phyloP scores from a whole-genome alignment of 2,329 filamentous ascomycete species.

The Neocatenulostroma microsporum region DNA sequence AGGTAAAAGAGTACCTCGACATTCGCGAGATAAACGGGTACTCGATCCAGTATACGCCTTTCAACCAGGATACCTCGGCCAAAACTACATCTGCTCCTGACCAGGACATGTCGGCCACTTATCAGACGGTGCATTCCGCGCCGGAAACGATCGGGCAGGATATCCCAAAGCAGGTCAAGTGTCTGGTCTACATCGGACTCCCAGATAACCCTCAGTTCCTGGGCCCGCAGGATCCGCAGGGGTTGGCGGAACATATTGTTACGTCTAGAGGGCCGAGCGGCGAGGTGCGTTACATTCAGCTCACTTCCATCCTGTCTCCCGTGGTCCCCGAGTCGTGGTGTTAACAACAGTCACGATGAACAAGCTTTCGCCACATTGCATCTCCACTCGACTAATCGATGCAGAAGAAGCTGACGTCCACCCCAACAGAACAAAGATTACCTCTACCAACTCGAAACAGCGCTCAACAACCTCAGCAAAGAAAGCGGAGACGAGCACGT shows the following conservation, averaged over 20 bases:
- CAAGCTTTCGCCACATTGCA: too few relatives aligned
- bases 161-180: constrained; percentile 37
- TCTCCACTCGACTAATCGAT: too few relatives aligned
- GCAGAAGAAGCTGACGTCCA: too few relatives aligned
- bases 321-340: too few relatives aligned
- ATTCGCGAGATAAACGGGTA: constrained; percentile 98
- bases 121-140: constrained; percentile 9
- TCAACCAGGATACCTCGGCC: too few relatives aligned
- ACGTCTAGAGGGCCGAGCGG: constrained; percentile 74
- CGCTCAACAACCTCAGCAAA: constrained; percentile 62
- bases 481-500: constrained; percentile 80
- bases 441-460: constrained; percentile 68
- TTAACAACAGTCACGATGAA: too few relatives aligned
- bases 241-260: constrained; percentile 73
- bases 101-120: constrained; percentile 45
- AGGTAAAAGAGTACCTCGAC: constrained; percentile 85
- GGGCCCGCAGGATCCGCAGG: constrained; percentile 69
- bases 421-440: too few relatives aligned
- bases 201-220: constrained; percentile 90
- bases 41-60: constrained; percentile 82
- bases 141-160: neutral
- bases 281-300: too few relatives aligned
- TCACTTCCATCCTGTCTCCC: too few relatives aligned
- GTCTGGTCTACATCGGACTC: constrained; percentile 88
- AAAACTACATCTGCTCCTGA: too few relatives aligned